phyloP scores from a whole-genome alignment of 2,329 filamentous ascomycete species.

The Cladosporium cucumerinum region DNA sequence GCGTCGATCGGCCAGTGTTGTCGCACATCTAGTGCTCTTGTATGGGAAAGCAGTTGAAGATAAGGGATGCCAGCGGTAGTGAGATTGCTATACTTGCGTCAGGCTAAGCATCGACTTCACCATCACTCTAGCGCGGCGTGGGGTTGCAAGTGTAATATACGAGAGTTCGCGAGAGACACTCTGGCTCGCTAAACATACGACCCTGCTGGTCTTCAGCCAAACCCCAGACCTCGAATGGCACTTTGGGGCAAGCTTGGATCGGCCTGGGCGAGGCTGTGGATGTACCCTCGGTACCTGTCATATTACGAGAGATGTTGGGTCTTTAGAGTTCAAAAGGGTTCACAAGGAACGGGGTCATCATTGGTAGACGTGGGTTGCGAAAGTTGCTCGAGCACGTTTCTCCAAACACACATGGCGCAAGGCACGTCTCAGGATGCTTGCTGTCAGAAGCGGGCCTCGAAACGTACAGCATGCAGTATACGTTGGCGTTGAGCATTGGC shows the following conservation, averaged over 20 bases:
- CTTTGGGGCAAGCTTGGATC: neutral
- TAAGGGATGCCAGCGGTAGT: neutral
- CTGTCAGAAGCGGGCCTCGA: neutral
- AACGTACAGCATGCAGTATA: constrained; percentile 4
- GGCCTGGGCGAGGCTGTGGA: constrained; percentile 8
- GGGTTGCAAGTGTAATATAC: neutral
- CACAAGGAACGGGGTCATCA: neutral
- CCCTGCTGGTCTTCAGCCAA: constrained; percentile 13
- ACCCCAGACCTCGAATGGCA: constrained; percentile 10
- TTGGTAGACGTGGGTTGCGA: neutral
- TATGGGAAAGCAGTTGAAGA: neutral
- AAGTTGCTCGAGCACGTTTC: constrained; percentile 11
- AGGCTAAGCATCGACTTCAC: constrained; percentile 8
- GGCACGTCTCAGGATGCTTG: constrained; percentile 14
- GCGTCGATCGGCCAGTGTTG: constrained; percentile 4
- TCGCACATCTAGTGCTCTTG: constrained; percentile 11
- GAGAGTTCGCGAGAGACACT: neutral
- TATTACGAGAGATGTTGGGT: constrained; percentile 10
- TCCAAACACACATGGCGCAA: constrained; percentile 14
- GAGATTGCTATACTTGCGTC: constrained; percentile 7
- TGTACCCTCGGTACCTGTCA: constrained; percentile 8
- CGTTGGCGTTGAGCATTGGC: constrained; percentile 5
- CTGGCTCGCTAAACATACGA: constrained; percentile 3
- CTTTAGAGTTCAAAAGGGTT: neutral
- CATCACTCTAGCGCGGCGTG: constrained; percentile 11